These are phyloP conservation scores for Kluyveromyces nonfermentans DNA, from an alignment of 805 yeast species.

Conservation along the genomic window DNA sequence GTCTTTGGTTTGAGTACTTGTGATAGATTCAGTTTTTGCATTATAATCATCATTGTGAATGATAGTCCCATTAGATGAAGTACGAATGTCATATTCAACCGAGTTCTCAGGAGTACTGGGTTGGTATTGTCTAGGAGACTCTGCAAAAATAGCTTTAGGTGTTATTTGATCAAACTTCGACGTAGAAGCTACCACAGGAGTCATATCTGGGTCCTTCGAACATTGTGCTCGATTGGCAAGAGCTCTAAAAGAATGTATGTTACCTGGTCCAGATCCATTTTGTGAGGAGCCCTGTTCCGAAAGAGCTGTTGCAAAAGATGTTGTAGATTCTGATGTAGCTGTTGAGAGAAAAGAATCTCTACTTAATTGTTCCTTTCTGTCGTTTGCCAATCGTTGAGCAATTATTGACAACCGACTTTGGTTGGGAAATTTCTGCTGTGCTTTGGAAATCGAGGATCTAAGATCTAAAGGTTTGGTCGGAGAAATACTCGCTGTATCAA, in stretches of 20 bases:
- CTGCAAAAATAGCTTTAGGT: background rate
- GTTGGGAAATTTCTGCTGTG: background rate
- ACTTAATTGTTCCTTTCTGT: background rate
- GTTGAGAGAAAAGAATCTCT: conserved; percentile 3
- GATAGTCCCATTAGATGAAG: background rate
- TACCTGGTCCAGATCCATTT: background rate
- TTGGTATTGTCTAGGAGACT: background rate
- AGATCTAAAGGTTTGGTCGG: conserved; percentile 3
- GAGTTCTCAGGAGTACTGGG: background rate
- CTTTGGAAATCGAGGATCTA: conserved; percentile 1
- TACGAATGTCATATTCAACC: background rate
- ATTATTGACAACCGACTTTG: background rate
- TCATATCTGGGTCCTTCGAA: background rate
- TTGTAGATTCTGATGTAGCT: conserved; percentile 3
- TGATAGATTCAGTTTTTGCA: background rate
- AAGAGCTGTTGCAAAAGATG: conserved; percentile 6
- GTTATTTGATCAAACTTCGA: conserved; percentile 3
- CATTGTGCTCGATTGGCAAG: background rate
- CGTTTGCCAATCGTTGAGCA: background rate
- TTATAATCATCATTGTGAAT: background rate
- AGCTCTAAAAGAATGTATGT: background rate
- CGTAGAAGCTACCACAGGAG: conserved; percentile 5
- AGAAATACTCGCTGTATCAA: background rate
- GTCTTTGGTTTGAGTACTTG: background rate
- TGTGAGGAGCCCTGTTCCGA: background rate